These are phyloP conservation scores for Cladobotryum protrusum DNA, from an alignment of 2,329 filamentous ascomycete genomes.

Conservation along the genomic window DNA sequence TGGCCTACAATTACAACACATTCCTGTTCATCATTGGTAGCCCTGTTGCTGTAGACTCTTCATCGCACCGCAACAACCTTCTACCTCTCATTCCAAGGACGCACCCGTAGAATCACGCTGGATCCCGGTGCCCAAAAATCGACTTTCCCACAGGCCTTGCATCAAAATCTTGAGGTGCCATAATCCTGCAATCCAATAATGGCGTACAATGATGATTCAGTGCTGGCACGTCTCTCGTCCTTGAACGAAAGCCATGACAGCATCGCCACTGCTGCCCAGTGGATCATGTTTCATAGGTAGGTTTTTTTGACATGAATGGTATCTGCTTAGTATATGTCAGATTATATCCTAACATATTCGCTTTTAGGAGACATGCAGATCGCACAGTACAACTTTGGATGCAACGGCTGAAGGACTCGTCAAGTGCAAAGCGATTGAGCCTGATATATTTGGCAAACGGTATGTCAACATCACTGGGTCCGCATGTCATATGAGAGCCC, in stretches of 20 bases:
- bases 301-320: background rate
- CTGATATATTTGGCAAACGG: slow-evolving; percentile 94
- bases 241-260: slow-evolving; percentile 97
- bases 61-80: slow-evolving; percentile 22
- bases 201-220: slow-evolving; percentile 94
- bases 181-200: slow-evolving; percentile 40
- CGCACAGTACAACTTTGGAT: slow-evolving; percentile 90
- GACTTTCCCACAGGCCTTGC: background rate
- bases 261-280: slow-evolving; percentile 93
- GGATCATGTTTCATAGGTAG: slow-evolving; percentile 99
- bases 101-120: slow-evolving; percentile 14
- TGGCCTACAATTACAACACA: slow-evolving; percentile 6
- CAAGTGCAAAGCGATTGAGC: slow-evolving; percentile 78
- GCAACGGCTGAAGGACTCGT: slow-evolving; percentile 79
- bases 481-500: too few relatives aligned
- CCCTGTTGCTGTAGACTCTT: slow-evolving; percentile 22
- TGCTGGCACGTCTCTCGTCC: slow-evolving; percentile 88
- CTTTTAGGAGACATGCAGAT: slow-evolving; percentile 75
- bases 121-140: background rate
- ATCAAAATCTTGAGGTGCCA: background rate
- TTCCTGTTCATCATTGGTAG: slow-evolving; percentile 11
- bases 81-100: slow-evolving; percentile 10
- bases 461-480: slow-evolving; percentile 34
- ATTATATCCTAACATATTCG: background rate
- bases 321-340: slow-evolving; percentile 2